phyloP scores from a whole-genome alignment of 2,329 filamentous ascomycete genomes.

The Pochonia chlamydosporia region DNA sequence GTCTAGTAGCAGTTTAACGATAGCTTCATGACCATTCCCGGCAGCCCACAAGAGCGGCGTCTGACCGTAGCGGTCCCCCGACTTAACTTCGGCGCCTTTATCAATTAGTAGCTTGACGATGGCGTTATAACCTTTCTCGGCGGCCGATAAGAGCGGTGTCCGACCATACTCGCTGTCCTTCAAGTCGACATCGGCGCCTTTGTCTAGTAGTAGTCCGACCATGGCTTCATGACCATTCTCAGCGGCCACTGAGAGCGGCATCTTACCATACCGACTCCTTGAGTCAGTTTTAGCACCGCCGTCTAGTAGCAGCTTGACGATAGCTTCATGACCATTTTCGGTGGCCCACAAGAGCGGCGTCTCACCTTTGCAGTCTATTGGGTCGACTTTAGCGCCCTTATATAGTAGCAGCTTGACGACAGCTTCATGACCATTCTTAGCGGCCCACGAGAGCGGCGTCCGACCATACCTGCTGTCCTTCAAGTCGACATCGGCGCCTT shows the following conservation, averaged over 20 bases:
- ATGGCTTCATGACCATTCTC: slow-evolving; percentile 7
- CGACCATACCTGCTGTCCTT: too few relatives aligned
- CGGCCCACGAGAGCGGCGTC: too few relatives aligned
- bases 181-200: slow-evolving; percentile 3
- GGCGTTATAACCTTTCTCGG: neutral
- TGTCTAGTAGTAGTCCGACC: slow-evolving; percentile 5
- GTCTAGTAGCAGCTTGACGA: too few relatives aligned
- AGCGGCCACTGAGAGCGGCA: slow-evolving; percentile 1
- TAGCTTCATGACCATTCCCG: neutral
- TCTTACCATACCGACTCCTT: neutral
- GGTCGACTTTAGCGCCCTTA: too few relatives aligned
- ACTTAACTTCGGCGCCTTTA: neutral
- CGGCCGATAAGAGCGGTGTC: neutral
- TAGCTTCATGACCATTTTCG: neutral
- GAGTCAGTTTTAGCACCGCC: neutral
- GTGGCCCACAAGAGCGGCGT: slow-evolving; percentile 2
- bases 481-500: too few relatives aligned
- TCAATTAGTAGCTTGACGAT: neutral
- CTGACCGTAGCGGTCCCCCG: neutral
- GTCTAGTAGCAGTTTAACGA: slow-evolving; percentile 9
- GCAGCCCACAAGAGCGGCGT: slow-evolving; percentile 3
- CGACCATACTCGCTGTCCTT: neutral
- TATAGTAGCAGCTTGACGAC: too few relatives aligned
- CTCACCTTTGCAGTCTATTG: too few relatives aligned
- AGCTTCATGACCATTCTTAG: too few relatives aligned